Conservation (phyloP, 106 monocot species). For the Agapanthus africanus region DNA sequence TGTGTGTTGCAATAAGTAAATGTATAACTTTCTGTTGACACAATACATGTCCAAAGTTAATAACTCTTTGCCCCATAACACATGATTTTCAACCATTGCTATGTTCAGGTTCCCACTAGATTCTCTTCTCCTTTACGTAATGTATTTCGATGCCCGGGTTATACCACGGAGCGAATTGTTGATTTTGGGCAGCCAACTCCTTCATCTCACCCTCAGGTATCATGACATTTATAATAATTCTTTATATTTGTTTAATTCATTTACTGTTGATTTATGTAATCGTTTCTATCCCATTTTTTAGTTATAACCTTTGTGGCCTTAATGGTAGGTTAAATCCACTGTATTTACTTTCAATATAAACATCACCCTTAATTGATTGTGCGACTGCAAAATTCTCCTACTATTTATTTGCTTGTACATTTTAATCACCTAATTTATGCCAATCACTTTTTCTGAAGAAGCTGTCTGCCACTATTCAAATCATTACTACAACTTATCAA, state of each 20-base stretch:
- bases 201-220: slow-evolving; percentile 73
- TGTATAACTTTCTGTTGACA: too few relatives aligned
- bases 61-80: too few relatives aligned
- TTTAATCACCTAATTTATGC: not conserved
- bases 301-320: not conserved
- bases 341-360: not conserved
- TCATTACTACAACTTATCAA: not conserved
- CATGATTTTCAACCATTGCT: too few relatives aligned
- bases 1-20: too few relatives aligned
- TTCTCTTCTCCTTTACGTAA: too few relatives aligned
- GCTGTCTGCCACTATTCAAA: too few relatives aligned
- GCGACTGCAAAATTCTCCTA: too few relatives aligned
- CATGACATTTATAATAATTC: not conserved
- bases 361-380: not conserved
- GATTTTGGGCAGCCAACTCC: slow-evolving; percentile 88
- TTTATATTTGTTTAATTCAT: not conserved
- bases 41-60: too few relatives aligned
- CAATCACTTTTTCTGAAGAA: not conserved
- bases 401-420: too few relatives aligned
- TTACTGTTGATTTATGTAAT: not conserved
- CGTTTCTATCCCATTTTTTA: not conserved
- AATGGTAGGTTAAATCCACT: not conserved
- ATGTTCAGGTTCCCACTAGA: too few relatives aligned
- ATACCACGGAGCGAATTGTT: too few relatives aligned
- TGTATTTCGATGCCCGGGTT: too few relatives aligned